phyloP scores from a whole-genome alignment of 345 rosid species.

The Psidium guajava region DNA sequence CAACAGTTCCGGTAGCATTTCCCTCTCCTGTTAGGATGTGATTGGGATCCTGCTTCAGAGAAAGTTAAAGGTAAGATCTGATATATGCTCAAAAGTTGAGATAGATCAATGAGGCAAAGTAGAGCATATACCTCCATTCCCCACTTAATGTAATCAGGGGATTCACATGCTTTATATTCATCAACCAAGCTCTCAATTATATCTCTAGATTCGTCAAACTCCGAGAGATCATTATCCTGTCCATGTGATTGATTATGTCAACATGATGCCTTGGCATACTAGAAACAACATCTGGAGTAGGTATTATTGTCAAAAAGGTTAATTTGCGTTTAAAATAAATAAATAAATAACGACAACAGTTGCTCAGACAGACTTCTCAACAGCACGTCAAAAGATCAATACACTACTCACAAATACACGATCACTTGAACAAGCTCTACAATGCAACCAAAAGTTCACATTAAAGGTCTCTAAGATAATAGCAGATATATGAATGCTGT shows the following conservation, averaged over 20 bases:
- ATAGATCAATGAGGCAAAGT: not conserved
- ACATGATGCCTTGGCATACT: not conserved
- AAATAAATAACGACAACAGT: not conserved
- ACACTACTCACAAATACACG: not conserved
- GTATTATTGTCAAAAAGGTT: not conserved
- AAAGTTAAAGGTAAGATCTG: not conserved
- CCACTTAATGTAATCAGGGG: slow-evolving; percentile 97
- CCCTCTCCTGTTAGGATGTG: slow-evolving; percentile 77
- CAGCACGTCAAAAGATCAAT: not conserved
- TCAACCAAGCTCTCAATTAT: slow-evolving; percentile 88
- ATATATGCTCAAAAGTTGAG: not conserved
- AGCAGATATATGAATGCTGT: not conserved
- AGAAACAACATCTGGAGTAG: not conserved
- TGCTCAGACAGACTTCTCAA: not conserved
- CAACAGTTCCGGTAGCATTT: slow-evolving; percentile 60
- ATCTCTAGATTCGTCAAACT: slow-evolving; percentile 96
- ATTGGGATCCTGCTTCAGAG: slow-evolving; percentile 56
- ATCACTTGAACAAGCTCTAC: not conserved
- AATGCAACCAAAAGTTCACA: not conserved
- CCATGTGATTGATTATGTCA: not conserved
- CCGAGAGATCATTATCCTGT: slow-evolving; percentile 98
- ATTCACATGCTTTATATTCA: slow-evolving; percentile 91
- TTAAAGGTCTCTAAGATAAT: not conserved
- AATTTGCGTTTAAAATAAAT: not conserved
- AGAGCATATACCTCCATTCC: slow-evolving; percentile 78